Percentiles rank a stretch among this genome's conserved stretches.
These are phyloP conservation scores for Penicillium sp. DNA, from an alignment of 2,329 filamentous ascomycete species.

Conservation along the genomic window DNA sequence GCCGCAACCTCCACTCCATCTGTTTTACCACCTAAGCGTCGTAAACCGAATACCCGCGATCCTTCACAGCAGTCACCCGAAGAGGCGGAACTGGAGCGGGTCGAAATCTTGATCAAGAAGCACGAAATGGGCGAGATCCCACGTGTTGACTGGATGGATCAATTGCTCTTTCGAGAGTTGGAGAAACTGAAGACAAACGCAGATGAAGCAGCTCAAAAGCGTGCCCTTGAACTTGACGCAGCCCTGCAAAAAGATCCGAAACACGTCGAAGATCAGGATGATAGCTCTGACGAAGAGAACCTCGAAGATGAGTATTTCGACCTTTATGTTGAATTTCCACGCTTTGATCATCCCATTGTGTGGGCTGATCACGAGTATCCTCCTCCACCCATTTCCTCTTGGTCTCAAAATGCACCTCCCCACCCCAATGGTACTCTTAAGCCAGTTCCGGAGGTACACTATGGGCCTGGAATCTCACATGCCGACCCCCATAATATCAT, in stretches of 20 bases:
- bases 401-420: conserved; percentile 62
- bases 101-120: conserved; percentile 91
- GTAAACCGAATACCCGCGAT: conserved; percentile 48
- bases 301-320: conserved; percentile 66
- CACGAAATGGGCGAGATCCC: conserved; percentile 97
- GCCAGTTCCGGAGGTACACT: conserved; percentile 81
- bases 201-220: conserved; percentile 62
- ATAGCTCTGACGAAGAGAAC: conserved; percentile 40
- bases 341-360: conserved; percentile 93
- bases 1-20: conserved; percentile 77
- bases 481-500: conserved; percentile 61
- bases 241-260: conserved; percentile 19
- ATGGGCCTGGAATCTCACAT: conserved; percentile 82
- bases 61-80: conserved; percentile 58
- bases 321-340: conserved; percentile 84
- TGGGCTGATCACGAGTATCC: conserved; percentile 94
- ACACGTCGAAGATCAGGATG: conserved; percentile 37
- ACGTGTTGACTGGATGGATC: conserved; percentile 90
- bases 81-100: conserved; percentile 80
- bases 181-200: conserved; percentile 71
- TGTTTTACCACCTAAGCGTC: conserved; percentile 55
- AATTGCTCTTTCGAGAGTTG: conserved; percentile 84
- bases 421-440: conserved; percentile 70
- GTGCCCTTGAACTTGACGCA: conserved; percentile 40
- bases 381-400: conserved; percentile 73